Evolutionary conservation across 2,329 filamentous ascomycete species (phyloP).

Genomic region (Helotiales sp.): DNA sequence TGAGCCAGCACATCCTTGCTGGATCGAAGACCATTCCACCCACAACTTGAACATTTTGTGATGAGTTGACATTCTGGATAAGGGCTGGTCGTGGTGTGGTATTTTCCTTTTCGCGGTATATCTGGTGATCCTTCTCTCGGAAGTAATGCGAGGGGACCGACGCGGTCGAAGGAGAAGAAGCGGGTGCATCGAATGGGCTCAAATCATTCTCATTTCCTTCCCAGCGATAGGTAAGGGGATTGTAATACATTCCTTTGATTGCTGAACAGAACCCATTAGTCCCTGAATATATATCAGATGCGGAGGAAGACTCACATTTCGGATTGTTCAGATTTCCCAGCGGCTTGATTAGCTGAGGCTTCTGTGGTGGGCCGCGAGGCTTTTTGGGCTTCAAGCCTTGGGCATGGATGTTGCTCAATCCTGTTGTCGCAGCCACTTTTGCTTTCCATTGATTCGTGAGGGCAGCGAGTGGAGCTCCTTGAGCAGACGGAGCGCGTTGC

Average conservation of each 20-base stretch:
- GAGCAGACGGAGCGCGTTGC: conserved; percentile 54
- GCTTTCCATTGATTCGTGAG: conserved; percentile 40
- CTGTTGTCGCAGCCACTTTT: conserved; percentile 35
- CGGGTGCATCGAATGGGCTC: conserved; percentile 70
- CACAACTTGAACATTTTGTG: conserved; percentile 87
- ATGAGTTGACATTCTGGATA: conserved; percentile 84
- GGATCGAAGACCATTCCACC: conserved; percentile 99
- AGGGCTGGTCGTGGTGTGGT: conserved; percentile 70
- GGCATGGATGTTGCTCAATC: conserved; percentile 48
- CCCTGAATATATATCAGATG: not conserved
- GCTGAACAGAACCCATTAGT: conserved; percentile 49
- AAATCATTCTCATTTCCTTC: conserved; percentile 93
- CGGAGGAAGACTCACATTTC: conserved; percentile 64
- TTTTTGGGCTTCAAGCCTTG: conserved; percentile 55
- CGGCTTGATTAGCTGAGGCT: conserved; percentile 88
- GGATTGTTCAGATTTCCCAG: conserved; percentile 73
- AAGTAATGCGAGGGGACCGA: conserved; percentile 43
- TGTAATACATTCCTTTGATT: conserved; percentile 95
- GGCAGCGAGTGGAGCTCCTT: conserved; percentile 50
- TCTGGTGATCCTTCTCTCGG: conserved; percentile 52
- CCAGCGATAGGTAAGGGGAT: conserved; percentile 83
- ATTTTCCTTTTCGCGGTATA: conserved; percentile 55
- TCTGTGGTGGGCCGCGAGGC: conserved; percentile 57
- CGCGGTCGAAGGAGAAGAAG: conserved; percentile 53
- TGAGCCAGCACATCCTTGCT: conserved; percentile 96